phyloP scores from a whole-genome alignment of 495 filamentous ascomycete species.

The Podospora anserina region DNA sequence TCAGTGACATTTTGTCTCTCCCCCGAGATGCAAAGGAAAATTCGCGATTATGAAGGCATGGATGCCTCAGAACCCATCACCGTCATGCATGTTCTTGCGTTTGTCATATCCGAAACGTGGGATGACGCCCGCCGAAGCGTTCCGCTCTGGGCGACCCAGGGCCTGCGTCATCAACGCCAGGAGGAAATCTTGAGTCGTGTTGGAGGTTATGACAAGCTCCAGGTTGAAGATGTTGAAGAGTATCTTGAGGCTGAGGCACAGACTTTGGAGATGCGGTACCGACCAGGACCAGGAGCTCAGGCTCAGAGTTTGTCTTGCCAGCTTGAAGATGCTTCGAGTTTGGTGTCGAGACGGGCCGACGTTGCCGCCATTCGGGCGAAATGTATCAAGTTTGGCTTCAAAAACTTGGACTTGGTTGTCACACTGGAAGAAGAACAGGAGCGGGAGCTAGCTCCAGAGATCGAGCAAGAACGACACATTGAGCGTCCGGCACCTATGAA shows the following conservation, averaged over 20 bases:
- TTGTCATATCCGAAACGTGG: constrained; percentile 59
- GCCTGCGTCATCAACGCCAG: constrained; percentile 43
- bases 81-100: constrained; percentile 54
- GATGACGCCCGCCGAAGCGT: constrained; percentile 45
- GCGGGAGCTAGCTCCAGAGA: constrained; percentile 62
- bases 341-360: constrained; percentile 36
- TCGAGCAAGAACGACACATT: constrained; percentile 56
- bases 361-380: constrained; percentile 50
- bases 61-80: constrained; percentile 16
- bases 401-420: too few relatives aligned
- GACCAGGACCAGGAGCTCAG: neutral
- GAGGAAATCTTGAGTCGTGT: constrained; percentile 29
- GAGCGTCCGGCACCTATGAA: constrained; percentile 42
- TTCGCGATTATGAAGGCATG: constrained; percentile 18
- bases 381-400: constrained; percentile 36
- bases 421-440: constrained; percentile 66
- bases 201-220: constrained; percentile 12
- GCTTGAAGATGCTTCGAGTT: neutral
- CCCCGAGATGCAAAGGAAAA: constrained; percentile 49
- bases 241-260: constrained; percentile 44
- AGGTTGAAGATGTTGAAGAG: constrained; percentile 30
- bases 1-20: constrained; percentile 59
- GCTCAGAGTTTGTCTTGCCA: neutral
- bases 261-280: constrained; percentile 27
- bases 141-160: constrained; percentile 61